Conservation (phyloP, 352 stramenopile genomes). For the Detonula confervacea region DNA sequence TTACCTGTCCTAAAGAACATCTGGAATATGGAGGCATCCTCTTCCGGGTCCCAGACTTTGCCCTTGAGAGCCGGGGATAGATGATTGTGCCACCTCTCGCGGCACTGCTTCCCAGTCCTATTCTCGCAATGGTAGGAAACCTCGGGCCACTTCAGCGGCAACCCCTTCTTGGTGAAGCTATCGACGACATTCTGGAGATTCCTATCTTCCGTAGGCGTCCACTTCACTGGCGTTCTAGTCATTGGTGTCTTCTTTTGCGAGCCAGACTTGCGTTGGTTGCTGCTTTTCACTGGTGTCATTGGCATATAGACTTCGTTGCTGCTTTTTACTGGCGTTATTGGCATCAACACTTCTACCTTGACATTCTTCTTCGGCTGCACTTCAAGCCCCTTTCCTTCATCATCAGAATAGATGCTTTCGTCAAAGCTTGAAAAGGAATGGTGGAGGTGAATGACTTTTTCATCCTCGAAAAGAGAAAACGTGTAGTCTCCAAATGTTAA, state of each 20-base stretch:
- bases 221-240: conserved; percentile 8
- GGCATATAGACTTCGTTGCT: no score
- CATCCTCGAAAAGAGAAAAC: not conserved
- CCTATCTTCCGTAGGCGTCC: conserved; percentile 38
- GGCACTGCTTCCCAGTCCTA: conserved; percentile 88
- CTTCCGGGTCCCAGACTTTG: conserved; percentile 87
- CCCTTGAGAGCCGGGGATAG: conserved; percentile 92
- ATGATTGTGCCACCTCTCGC: conserved; percentile 94
- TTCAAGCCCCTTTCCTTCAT: conserved; percentile 27
- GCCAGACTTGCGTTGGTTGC: not conserved
- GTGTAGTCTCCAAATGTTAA: not conserved
- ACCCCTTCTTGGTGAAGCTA: conserved; percentile 7
- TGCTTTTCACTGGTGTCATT: no score
- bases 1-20: conserved; percentile 40
- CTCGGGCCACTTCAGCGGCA: conserved; percentile 53
- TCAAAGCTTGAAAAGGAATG: conserved; percentile 10
- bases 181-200: conserved; percentile 19
- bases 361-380: not conserved
- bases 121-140: conserved; percentile 37
- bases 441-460: conserved; percentile 6
- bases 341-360: not conserved
- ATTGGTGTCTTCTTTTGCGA: not conserved
- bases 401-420: conserved; percentile 14
- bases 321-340: not conserved
- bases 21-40: conserved; percentile 57